Percentiles rank a stretch among this genome's conserved stretches.
These are phyloP conservation scores for Backusella tuberculispora DNA, from an alignment of 192 early-diverging fungal species.

Conservation along the genomic window DNA sequence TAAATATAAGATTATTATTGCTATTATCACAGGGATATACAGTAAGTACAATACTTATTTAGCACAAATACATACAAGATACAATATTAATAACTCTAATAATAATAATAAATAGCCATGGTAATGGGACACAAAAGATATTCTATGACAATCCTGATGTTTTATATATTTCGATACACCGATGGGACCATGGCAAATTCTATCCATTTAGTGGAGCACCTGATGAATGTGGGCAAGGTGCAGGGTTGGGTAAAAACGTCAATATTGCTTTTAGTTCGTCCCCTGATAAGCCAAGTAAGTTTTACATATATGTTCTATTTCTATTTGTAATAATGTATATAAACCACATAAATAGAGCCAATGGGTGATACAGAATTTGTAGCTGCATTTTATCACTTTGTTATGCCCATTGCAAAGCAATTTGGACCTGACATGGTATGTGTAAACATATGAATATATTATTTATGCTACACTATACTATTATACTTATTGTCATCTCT, in stretches of 20 bases:
- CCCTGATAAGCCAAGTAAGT: slow-evolving; percentile 49
- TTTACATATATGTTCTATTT: background rate
- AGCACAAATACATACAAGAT: too few relatives aligned
- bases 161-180: slow-evolving; percentile 74
- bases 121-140: slow-evolving; percentile 76
- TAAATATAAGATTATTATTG: too few relatives aligned
- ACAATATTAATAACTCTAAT: slow-evolving; percentile 1
- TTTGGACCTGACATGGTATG: slow-evolving; percentile 78
- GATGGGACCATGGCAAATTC: slow-evolving; percentile 71
- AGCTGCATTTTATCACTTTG: slow-evolving; percentile 65
- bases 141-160: slow-evolving; percentile 76
- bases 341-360: slow-evolving; percentile 46
- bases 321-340: background rate
- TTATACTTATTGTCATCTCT: too few relatives aligned
- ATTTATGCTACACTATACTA: slow-evolving; percentile 4
- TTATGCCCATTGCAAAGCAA: slow-evolving; percentile 73
- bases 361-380: slow-evolving; percentile 79
- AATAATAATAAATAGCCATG: slow-evolving; percentile 42
- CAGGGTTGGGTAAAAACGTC: slow-evolving; percentile 57
- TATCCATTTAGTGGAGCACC: slow-evolving; percentile 66
- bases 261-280: slow-evolving; percentile 51
- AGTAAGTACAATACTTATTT: slow-evolving; percentile 54
- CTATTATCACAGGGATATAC: slow-evolving; percentile 59
- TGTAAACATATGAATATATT: too few relatives aligned
- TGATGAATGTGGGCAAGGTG: slow-evolving; percentile 57